Base-by-base conservation (phyloP, 345 rosid species). In the Excoecaria cochinchinensis region DNA sequence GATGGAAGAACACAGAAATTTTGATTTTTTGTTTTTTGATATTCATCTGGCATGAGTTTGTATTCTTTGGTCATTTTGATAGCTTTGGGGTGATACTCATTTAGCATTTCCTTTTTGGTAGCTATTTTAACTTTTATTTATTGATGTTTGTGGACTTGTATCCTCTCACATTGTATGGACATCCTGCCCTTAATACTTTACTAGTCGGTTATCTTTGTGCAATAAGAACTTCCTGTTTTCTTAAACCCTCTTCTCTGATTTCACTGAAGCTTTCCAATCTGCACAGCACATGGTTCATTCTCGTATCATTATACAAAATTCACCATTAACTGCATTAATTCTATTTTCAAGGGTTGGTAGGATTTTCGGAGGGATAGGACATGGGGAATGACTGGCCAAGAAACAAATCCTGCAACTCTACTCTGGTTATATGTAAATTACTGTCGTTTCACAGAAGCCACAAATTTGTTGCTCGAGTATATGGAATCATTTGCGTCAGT, bases 371-470 rank as follows among this genome's bases (percentile, higher is more conserved):
- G 81, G 74, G 94, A 90, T 68, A 82, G 83, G 82, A 82, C 79
- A 67, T 86, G 91, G 84, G 92, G 93, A 65, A 95, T 95, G 99
- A 82, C 88, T 71, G 88, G 95, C 72, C 83, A 87, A 78, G 98
- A 88, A 76, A 87, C 92, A 67, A 90, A 87, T 84, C 88, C 97
- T 50, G 91, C 95, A 12, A 85, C 99, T 74, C 82, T 95, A 85
- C 86, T 95, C 78, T 89, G 82, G 74, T 84, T 95, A 56, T 92
- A 90, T 73, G 97, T 92, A 78, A 87, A 87, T 73, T 84, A 87
- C 78, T 88, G 88, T 58, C 90, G 97, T 75, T 90, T 87, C 78
- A 85, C 86, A 21, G 99, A 95, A 80, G 99, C 98, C 67, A 89
- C 91, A 75, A 88, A 87, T 83, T 77, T 95, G 80, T 83, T 95